phyloP scores from a whole-genome alignment of 345 rosid species.

The Tarenaya hassleriana region DNA sequence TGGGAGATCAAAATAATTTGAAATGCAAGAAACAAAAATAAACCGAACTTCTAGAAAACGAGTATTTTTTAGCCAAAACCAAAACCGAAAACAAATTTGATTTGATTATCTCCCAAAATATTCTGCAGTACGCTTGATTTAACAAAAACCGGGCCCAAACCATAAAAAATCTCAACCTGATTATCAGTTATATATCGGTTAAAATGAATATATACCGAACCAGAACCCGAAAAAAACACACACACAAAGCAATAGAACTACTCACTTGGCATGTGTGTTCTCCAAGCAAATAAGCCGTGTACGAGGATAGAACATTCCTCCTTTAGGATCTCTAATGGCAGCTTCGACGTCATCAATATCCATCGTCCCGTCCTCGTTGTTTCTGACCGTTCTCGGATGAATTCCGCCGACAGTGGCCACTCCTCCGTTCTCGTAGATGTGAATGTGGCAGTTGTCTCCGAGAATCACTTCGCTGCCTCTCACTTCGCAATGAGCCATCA shows the following conservation, averaged over 20 bases:
- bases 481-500: slow-evolving; percentile 74
- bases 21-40: too few relatives aligned
- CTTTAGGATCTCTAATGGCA: slow-evolving; percentile 68
- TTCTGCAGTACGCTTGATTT: too few relatives aligned
- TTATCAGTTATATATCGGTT: too few relatives aligned
- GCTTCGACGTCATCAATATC: slow-evolving; percentile 65
- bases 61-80: too few relatives aligned
- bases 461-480: slow-evolving; percentile 93
- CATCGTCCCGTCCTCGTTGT: slow-evolving; percentile 80
- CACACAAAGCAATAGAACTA: not conserved
- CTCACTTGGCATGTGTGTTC: slow-evolving; percentile 89
- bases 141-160: too few relatives aligned
- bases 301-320: slow-evolving; percentile 67
- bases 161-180: too few relatives aligned
- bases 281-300: slow-evolving; percentile 89
- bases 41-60: too few relatives aligned
- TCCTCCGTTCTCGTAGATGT: slow-evolving; percentile 84
- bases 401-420: slow-evolving; percentile 84
- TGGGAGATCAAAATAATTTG: too few relatives aligned
- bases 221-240: too few relatives aligned
- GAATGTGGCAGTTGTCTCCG: slow-evolving; percentile 73
- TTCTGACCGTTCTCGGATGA: slow-evolving; percentile 71
- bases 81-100: too few relatives aligned
- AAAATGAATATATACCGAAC: too few relatives aligned
- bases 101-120: too few relatives aligned